Evolutionary conservation across 768 basidiomycete genomes (phyloP), one percentile per base, ranked within the genome.

Genomic region (Suillus plorans): DNA sequence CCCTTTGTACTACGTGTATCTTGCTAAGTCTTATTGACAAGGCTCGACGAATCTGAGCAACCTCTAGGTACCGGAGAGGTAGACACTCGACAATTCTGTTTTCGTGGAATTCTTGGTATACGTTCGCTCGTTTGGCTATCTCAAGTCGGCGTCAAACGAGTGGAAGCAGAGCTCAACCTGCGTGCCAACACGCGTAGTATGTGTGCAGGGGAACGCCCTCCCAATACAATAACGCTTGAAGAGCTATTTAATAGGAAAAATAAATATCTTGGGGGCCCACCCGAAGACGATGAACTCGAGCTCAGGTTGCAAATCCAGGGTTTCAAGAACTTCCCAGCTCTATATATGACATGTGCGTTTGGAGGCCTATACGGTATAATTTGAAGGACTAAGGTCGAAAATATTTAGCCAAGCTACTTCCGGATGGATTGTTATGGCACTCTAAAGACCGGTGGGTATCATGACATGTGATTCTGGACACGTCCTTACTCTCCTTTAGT

Each of bases 91-190:
- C 69, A 39, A 58, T 80, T 87, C 22, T 76, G 80, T 13, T 86
- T 88, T 65, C 83, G 80, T 39, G 89, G 87, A 0, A 68, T 82
- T 6, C 75, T 89, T 0, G 77, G 78, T 45, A 80, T 90, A 64
- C 69, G 76, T 3, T 63, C 74, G 2, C 76, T 84, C 0, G 67
- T 73, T 1, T 87, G 86, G 81, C 81, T 90, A 25, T 84, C 86
- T 1, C 74, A 77, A 0, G 69, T 69, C 50, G 89, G 86, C 1
- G 63, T 69, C 42, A 68, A 74, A 45, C 73, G 68, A 60, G 68
- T 90, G 6, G 74, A 84, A 60, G 47, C 61, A 4, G 86, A 87
- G 60, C 69, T 89, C 13, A 76, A 78, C 22, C 65, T 78, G 47
- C 75, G 84, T 18, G 79, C 81, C 53, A 55, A 65, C 18, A 73